Percentiles rank a stretch among this genome's conserved stretches.
These are phyloP conservation scores for Ophiostoma pallidulum DNA, from an alignment of 2,329 filamentous ascomycete genomes.

Conservation along the genomic window DNA sequence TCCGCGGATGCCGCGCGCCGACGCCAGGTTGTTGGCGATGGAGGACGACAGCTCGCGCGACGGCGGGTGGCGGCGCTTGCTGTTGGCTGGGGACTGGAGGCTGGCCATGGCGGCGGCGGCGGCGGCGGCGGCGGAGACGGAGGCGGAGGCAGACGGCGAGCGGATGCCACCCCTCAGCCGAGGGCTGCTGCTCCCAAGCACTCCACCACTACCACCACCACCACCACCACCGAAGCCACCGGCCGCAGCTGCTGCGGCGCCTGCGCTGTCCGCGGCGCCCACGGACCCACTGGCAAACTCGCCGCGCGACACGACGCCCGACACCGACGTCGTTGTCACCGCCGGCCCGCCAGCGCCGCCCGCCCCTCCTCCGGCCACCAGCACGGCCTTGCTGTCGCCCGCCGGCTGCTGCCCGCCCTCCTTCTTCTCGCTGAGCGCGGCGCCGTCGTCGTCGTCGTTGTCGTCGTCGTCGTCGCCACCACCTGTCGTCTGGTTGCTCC, in stretches of 20 bases:
- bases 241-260: neutral
- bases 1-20: conserved; percentile 64
- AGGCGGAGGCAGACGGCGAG: conserved; percentile 1
- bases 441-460: neutral
- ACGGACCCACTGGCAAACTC: conserved; percentile 9
- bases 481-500: too few relatives aligned
- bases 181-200: neutral
- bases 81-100: conserved; percentile 17
- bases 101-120: conserved; percentile 12
- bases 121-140: conserved; percentile 21
- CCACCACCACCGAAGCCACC: neutral
- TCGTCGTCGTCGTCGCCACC: too few relatives aligned
- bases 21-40: conserved; percentile 80
- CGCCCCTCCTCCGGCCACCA: too few relatives aligned
- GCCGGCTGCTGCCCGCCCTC: conserved; percentile 13
- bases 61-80: conserved; percentile 39
- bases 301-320: conserved; percentile 15
- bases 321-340: conserved; percentile 12
- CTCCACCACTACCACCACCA: neutral
- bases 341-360: neutral
- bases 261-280: neutral
- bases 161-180: neutral
- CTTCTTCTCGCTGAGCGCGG: conserved; percentile 6
- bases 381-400: conserved; percentile 17
- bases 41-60: conserved; percentile 67